Conservation (phyloP, 2,329 filamentous ascomycete genomes). For the Curvularia sp. region DNA sequence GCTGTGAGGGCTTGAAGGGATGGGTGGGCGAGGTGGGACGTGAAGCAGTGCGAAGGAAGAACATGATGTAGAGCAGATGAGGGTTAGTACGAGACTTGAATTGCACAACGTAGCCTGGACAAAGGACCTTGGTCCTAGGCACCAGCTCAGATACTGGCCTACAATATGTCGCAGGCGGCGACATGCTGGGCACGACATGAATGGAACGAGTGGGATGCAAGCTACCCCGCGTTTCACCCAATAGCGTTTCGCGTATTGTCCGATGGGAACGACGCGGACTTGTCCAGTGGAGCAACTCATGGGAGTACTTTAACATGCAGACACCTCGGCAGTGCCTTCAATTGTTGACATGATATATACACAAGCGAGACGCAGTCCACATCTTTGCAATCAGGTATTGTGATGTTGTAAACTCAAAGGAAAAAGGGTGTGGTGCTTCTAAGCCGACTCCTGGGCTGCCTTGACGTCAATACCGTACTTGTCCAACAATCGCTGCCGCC, state of each 20-base stretch:
- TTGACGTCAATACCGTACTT: constrained; percentile 84
- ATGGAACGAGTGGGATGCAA: constrained; percentile 15
- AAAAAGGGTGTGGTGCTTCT: constrained; percentile 26
- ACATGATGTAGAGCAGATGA: background rate
- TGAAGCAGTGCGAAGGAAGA: background rate
- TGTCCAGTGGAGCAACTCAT: background rate
- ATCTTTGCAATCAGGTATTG: constrained; percentile 21
- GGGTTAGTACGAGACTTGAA: background rate
- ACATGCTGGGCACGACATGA: constrained; percentile 2
- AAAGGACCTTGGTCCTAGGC: background rate
- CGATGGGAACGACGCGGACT: background rate
- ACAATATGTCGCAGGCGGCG: background rate
- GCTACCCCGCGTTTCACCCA: constrained; percentile 26
- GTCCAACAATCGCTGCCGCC: constrained; percentile 80
- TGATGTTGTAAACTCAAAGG: constrained; percentile 31
- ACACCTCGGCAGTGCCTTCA: constrained; percentile 1
- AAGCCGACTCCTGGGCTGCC: constrained; percentile 37
- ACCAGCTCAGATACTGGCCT: background rate
- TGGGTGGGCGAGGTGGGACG: constrained; percentile 7
- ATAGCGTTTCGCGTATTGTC: constrained; percentile 10
- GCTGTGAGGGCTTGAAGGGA: background rate
- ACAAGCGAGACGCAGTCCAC: constrained; percentile 19
- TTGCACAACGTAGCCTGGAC: background rate
- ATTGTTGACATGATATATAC: constrained; percentile 30
- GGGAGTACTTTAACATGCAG: background rate